phyloP scores from a whole-genome alignment of 768 basidiomycete genomes.

The Podaxis pistillaris region DNA sequence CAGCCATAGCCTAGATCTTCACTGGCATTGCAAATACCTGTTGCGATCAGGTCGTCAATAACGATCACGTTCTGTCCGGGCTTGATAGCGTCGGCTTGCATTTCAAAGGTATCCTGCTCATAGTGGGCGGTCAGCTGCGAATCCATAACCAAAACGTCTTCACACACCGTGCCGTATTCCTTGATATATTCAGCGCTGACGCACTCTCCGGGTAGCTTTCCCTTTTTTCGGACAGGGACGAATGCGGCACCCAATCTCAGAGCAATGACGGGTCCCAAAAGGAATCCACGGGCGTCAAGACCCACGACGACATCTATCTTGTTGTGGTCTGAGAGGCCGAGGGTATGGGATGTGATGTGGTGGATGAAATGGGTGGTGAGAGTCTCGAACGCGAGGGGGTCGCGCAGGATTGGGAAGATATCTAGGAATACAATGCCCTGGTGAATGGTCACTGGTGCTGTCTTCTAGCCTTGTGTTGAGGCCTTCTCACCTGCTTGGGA shows the following conservation, averaged over 20 bases:
- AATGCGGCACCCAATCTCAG: constrained; percentile 90
- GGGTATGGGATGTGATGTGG: constrained; percentile 78
- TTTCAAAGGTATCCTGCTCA: constrained; percentile 87
- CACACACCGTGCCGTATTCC: constrained; percentile 84
- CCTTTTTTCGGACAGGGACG: constrained; percentile 91
- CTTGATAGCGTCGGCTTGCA: constrained; percentile 84
- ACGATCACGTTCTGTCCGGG: constrained; percentile 83
- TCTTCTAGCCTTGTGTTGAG: not conserved
- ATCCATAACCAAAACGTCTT: not conserved
- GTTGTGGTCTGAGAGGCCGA: constrained; percentile 53
- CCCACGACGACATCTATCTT: constrained; percentile 94
- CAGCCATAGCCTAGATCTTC: not conserved
- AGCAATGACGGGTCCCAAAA: constrained; percentile 91
- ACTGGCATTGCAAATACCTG: constrained; percentile 48
- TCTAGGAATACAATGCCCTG: constrained; percentile 93
- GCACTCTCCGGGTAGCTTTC: constrained; percentile 91
- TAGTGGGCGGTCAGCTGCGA: not conserved
- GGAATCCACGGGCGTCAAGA: constrained; percentile 94
- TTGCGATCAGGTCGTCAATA: constrained; percentile 95
- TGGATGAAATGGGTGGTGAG: constrained; percentile 87
- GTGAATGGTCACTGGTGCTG: not conserved
- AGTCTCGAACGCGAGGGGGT: constrained; percentile 86
- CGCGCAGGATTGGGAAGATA: constrained; percentile 88
- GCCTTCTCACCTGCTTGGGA: constrained; percentile 74
- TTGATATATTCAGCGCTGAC: constrained; percentile 78